phyloP scores from a whole-genome alignment of 2,329 filamentous ascomycete genomes.

The Alternaria conjuncta region DNA sequence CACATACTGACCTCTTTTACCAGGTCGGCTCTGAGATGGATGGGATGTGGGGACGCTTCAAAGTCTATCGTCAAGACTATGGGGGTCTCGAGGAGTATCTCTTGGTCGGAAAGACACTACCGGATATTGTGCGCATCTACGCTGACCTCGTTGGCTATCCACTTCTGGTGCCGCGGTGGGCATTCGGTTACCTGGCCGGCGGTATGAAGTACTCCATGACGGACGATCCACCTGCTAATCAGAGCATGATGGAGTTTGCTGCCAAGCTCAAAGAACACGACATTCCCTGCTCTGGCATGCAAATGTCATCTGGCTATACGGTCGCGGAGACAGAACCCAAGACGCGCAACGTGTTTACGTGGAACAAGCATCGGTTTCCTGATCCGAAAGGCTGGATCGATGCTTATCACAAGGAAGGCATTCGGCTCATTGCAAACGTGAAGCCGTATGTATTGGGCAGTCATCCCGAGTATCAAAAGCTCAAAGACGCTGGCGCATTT shows the following conservation, averaged over 20 bases:
- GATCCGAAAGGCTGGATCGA: conserved; percentile 69
- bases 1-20: neutral
- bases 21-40: conserved; percentile 70
- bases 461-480: conserved; percentile 69
- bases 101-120: conserved; percentile 69
- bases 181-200: conserved; percentile 74
- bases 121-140: conserved; percentile 70
- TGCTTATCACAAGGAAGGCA: conserved; percentile 68
- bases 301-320: conserved; percentile 76
- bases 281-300: conserved; percentile 74
- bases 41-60: conserved; percentile 76
- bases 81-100: conserved; percentile 76
- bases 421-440: conserved; percentile 73
- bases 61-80: conserved; percentile 74
- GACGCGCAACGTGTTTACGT: conserved; percentile 73
- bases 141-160: conserved; percentile 73
- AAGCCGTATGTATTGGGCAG: conserved; percentile 74
- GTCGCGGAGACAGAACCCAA: conserved; percentile 71
- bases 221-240: conserved; percentile 61
- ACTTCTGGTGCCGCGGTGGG: conserved; percentile 71
- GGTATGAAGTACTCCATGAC: conserved; percentile 68
- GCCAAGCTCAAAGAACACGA: conserved; percentile 67
- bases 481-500: conserved; percentile 65
- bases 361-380: conserved; percentile 74
- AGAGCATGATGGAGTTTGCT: conserved; percentile 67